Base-by-base conservation (phyloP, 345 rosid species). In the Cardamine resedifolia region DNA sequence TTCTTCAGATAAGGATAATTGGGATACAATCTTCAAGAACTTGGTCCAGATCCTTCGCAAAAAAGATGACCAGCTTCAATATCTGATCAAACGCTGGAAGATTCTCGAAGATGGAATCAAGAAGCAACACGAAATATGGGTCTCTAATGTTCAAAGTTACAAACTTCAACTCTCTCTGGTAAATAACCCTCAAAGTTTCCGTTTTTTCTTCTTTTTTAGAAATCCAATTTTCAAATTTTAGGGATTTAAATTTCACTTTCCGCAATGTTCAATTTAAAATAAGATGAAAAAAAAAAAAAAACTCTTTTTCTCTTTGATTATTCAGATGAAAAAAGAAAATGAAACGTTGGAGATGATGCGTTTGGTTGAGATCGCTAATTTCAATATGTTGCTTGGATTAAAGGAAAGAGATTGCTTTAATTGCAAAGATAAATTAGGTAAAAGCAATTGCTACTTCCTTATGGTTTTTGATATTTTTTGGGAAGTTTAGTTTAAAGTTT, bases 21-120 rank as follows among this genome's bases (percentile, higher is more conserved):
- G 89, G 88, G 83, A 73, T 38, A 77, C 36, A 52, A 78, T 88
- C 28, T 82, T 83, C 23, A 55, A 80, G 15, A 57, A 59, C 12
- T 33, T 84, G 14, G 76, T 85, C 15, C 68, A 85, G 26, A 63
- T 80, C 51, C 49, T 89, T 28, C 69, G 68, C 41, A 64, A 77
- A 28, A 86, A 84, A 58, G 87, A 89, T 67, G 77, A 80, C 21
- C 86, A 87, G 87, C 83, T 86, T 14, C 52, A 79, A 41, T 73
- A 78, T 41, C 83, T 87, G n/a, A 58, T 76, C 47, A 56, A 64
- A 49, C 80, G 83, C 64, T 73, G 90, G 74, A 83, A 78, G 62
- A 34, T 81, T 58, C 81, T 87, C 4, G 85, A 82, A 81, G 87
- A 79, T 62, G 83, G 76, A 18, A 55, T 86, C 34, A 82, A 61